Base-by-base conservation (phyloP, 1,284 basidiomycete genomes). In the Irpex lacteus region DNA sequence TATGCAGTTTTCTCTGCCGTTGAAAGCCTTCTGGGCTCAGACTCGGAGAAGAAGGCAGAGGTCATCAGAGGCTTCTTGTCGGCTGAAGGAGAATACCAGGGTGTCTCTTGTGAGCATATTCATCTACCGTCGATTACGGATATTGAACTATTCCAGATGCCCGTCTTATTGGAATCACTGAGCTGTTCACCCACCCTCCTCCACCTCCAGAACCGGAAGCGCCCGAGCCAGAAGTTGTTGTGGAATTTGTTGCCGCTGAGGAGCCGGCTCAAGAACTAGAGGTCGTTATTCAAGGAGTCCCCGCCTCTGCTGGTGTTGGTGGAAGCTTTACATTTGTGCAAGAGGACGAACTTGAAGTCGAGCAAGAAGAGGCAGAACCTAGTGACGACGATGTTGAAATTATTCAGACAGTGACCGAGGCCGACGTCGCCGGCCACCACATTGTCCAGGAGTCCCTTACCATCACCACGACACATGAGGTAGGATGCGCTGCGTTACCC, bases 271-370 rank as follows among this genome's bases (percentile, higher is more conserved):
- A 74, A 49, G 73, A 70, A 44, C 8, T 7, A 37, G 68, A 70
- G 50, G 65, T 67, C 18, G 73, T 67, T 1, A 70, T 70, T 11
- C 69, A 77, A 9, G 82, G 76, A 44, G 63, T 81, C 34, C 77
- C 81, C 47, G 73, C 75, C 47, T 70, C 75, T 60, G 64, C 77
- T 37, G 73, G 77, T 38, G 71, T 75, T 18, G 79, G 86, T 0
- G 81, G 80, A 60, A 83, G 84, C 74, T 88, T 92, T 80, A 85
- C 84, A 69, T 93, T 92, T 74, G 88, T 93, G 78, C 86, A 90
- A 74, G 88, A 82, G 62, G 92, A 90, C 71, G 91, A 93, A 69
- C 53, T 92, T 36, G 91, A 73, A 58, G 75, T 68, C 38, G 70
- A 68, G 69, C 75, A 88, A 54, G 86, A 71, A 64, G 59, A 62